Evolutionary conservation across 768 basidiomycete genomes (phyloP).

Genomic region (Termitomyces sp.): DNA sequence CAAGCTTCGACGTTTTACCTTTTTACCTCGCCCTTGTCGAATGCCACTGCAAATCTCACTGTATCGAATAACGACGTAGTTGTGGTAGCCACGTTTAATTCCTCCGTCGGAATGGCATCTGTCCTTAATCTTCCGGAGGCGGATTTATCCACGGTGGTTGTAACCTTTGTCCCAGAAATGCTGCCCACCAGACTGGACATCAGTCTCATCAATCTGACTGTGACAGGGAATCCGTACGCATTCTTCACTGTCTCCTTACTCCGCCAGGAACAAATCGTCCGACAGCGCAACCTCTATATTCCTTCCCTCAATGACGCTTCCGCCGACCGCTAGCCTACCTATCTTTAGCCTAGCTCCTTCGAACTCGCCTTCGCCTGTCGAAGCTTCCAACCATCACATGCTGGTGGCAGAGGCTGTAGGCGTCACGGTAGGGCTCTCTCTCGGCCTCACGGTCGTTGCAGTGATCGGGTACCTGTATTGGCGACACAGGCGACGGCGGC

Average conservation of each 20-base stretch:
- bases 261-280: background rate
- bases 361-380: constrained; percentile 1
- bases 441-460: constrained; percentile 22
- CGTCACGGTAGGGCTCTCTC: constrained; percentile 23
- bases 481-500: constrained; percentile 17
- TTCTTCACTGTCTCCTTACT: background rate
- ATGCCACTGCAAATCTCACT: constrained; percentile 49
- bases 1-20: constrained; percentile 42
- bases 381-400: constrained; percentile 6
- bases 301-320: constrained; percentile 31
- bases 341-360: constrained; percentile 13
- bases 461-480: constrained; percentile 18
- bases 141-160: constrained; percentile 33
- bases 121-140: constrained; percentile 35
- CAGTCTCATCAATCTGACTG: constrained; percentile 29
- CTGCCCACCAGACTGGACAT: constrained; percentile 31
- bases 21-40: constrained; percentile 36
- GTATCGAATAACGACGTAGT: constrained; percentile 32
- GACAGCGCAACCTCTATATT: constrained; percentile 23
- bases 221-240: constrained; percentile 31
- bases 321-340: constrained; percentile 29
- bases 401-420: constrained; percentile 19
- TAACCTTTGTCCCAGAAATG: constrained; percentile 30
- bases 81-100: constrained; percentile 32
- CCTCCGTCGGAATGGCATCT: constrained; percentile 31